These are phyloP conservation scores for Linnemannia hyalina DNA, from an alignment of 192 early-diverging fungal species.

Conservation along the genomic window DNA sequence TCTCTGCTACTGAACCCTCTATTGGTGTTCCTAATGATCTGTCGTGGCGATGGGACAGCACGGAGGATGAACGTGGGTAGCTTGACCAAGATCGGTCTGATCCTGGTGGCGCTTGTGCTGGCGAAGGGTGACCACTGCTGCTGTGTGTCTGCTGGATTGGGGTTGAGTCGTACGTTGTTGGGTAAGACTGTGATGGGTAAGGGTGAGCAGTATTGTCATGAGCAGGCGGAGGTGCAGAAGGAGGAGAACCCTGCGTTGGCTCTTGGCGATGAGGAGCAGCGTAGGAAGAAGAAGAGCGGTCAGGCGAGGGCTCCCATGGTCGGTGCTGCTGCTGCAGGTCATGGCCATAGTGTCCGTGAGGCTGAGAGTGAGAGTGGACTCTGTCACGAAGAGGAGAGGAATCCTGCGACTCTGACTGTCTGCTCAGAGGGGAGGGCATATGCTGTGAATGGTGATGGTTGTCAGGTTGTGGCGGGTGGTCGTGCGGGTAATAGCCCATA, in stretches of 20 bases:
- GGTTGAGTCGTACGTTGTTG: neutral
- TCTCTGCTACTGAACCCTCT: neutral
- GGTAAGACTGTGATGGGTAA: neutral
- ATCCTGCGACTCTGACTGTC: neutral
- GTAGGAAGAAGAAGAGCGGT: neutral
- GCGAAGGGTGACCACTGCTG: slow-evolving; percentile 5
- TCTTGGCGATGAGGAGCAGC: slow-evolving; percentile 1
- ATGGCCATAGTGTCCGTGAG: neutral
- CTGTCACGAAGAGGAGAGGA: neutral
- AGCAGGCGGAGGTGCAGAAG: neutral
- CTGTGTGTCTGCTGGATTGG: neutral
- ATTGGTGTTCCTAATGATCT: neutral
- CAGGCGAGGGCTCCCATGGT: slow-evolving; percentile 4
- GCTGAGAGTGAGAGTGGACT: neutral
- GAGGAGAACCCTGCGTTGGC: neutral
- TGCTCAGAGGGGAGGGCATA: neutral
- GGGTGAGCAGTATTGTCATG: neutral
- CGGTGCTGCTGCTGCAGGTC: slow-evolving; percentile 14
- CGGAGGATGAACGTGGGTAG: neutral
- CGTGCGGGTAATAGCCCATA: neutral
- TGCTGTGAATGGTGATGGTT: neutral
- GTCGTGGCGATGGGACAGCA: neutral
- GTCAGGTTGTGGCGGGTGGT: neutral
- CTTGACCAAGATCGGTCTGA: neutral
- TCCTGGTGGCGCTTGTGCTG: neutral